Base-by-base conservation (phyloP, 805 yeast species). In the Lipomyces yamadae region DNA sequence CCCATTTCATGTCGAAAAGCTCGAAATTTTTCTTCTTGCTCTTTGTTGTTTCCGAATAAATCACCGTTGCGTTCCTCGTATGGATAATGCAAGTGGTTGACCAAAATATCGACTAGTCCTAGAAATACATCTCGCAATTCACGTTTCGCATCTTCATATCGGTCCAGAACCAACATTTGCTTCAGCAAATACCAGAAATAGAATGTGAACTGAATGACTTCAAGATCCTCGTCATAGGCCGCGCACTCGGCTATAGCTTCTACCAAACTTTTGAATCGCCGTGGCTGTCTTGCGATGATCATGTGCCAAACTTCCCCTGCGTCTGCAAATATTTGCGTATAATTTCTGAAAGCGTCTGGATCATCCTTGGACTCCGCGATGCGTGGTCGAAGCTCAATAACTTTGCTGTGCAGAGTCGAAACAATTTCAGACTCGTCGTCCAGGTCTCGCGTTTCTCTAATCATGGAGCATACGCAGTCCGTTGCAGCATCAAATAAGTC, bases 291-390 rank as follows among this genome's bases (percentile, higher is more conserved):
- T 5, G 94, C 92, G 60, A 95, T 86, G 42, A 90, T 81, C 42
- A 90, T 90, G 77, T 92, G 95, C 99, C 99, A 95, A 1, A 96
- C 85, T 78, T 92, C 98, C 64, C 97, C 97, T 1, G 98, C 96
- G 72, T 92, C 96, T 5, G 92, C 90, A 76, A 90, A 91, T 55
- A 95, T 76, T 73, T 95, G 83, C 0, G 96, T 85, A 62, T 90
- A 79, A 13, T 90, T 86, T 64, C 88, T 88, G 74, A 90, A 84
- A 50, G 83, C 82, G 45, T 89, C 95, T 1, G 85, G 82, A 72
- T 88, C 94, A 60, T 81, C 83, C 53, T 74, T 73, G 59, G 60
- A 57, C 62, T 82, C 83, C 24, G 80, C 78, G 7, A 73, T 65
- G 56, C 82, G 80, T 2, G 85, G 83, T 74, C 86, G 84, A 60